phyloP scores from a whole-genome alignment of 768 basidiomycete genomes.

The Russula abietina region DNA sequence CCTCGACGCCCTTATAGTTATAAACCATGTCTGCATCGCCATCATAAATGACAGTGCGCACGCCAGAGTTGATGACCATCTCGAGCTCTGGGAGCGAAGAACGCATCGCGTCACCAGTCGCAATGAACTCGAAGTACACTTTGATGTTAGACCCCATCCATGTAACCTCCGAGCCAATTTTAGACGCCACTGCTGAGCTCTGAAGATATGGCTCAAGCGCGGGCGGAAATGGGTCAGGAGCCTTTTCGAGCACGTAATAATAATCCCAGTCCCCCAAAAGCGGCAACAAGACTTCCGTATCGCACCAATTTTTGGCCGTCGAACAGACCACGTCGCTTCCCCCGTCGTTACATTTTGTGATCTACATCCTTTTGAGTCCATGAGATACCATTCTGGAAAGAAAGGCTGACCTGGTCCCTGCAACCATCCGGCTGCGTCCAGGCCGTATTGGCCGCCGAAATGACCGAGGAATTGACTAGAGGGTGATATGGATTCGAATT shows the following conservation, averaged over 20 bases:
- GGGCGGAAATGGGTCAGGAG: conserved; percentile 47
- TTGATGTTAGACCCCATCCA: conserved; percentile 37
- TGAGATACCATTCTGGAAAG: neutral
- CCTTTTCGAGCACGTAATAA: conserved; percentile 42
- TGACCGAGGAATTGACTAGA: conserved; percentile 41
- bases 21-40: conserved; percentile 56
- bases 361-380: conserved; percentile 33
- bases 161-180: conserved; percentile 40
- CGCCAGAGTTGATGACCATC: too few species aligned
- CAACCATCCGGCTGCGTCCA: conserved; percentile 45
- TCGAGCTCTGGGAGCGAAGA: too few species aligned
- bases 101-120: conserved; percentile 55
- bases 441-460: conserved; percentile 39
- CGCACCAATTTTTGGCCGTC: conserved; percentile 52
- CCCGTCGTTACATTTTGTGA: conserved; percentile 45
- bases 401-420: conserved; percentile 38
- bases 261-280: conserved; percentile 45
- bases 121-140: conserved; percentile 43
- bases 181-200: conserved; percentile 30
- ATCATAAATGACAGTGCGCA: too few species aligned
- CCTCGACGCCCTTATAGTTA: conserved; percentile 52
- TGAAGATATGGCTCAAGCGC: conserved; percentile 32
- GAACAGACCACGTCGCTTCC: conserved; percentile 28
- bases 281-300: conserved; percentile 39
- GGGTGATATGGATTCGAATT: conserved; percentile 49